Evolutionary conservation across 495 filamentous ascomycete species (phyloP).

Genomic region (Aspergillus homomorphus): DNA sequence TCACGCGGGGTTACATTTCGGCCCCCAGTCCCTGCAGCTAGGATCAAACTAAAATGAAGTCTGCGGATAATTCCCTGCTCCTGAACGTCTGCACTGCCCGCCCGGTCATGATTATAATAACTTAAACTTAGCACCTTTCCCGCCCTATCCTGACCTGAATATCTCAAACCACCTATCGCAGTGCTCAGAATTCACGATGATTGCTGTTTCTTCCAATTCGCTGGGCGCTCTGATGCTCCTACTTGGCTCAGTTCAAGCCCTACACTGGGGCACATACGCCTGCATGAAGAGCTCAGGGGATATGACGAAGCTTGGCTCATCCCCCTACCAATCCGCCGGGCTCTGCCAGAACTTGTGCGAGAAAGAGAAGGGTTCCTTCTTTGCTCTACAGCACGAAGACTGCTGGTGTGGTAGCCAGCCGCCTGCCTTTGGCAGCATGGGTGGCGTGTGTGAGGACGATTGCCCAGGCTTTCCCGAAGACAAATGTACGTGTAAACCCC

Average conservation of each 20-base stretch:
- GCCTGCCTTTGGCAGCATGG: background rate
- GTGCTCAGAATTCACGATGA: background rate
- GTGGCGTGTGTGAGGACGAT: background rate
- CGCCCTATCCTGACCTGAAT: background rate
- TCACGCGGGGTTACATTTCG: background rate
- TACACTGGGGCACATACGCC: background rate
- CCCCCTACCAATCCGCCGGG: background rate
- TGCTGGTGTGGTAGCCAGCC: constrained; percentile 2
- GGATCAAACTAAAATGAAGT: background rate
- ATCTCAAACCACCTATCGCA: background rate
- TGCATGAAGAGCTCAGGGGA: background rate
- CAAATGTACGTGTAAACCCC: background rate
- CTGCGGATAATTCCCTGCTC: background rate
- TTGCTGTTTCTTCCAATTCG: background rate
- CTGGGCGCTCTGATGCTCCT: background rate
- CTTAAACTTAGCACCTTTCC: no score
- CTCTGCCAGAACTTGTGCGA: background rate
- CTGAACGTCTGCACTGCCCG: background rate
- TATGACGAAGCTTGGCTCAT: constrained; percentile 1
- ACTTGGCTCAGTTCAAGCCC: background rate
- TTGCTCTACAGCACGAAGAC: background rate
- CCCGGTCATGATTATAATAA: background rate
- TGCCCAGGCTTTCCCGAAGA: background rate
- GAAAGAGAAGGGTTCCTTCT: background rate
- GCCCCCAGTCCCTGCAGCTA: background rate